Percentiles rank a stretch among this genome's conserved stretches.
Conservation (phyloP, 306 rosid species). For the Pueraria montana region DNA sequence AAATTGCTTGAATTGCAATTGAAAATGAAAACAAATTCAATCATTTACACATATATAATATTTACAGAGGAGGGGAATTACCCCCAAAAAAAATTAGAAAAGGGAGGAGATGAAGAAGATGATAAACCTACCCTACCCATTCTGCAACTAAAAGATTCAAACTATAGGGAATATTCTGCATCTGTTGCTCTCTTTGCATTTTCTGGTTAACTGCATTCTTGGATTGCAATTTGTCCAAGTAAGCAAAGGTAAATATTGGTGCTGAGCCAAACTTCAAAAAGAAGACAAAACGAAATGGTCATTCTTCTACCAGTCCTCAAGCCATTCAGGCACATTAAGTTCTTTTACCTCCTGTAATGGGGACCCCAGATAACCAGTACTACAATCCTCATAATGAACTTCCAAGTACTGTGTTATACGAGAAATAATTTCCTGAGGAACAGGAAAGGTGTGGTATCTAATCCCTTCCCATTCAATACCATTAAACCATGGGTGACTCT, state of each 20-base stretch:
- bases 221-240: constrained; percentile 41
- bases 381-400: constrained; percentile 62
- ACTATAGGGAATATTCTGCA: constrained; percentile 45
- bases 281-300: constrained; percentile 36
- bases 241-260: constrained; percentile 37
- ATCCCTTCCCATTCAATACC: constrained; percentile 87
- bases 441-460: constrained; percentile 56
- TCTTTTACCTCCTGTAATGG: constrained; percentile 64
- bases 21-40: constrained; percentile 43
- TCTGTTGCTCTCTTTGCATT: constrained; percentile 38
- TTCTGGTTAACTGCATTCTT: constrained; percentile 42
- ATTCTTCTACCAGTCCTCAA: constrained; percentile 84
- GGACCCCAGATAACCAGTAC: constrained; percentile 58
- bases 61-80: constrained; percentile 59
- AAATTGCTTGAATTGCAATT: constrained; percentile 48
- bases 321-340: constrained; percentile 80
- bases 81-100: constrained; percentile 20
- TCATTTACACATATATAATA: constrained; percentile 56
- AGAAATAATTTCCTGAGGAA: constrained; percentile 76
- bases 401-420: constrained; percentile 78
- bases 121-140: constrained; percentile 55
- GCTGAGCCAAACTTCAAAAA: constrained; percentile 47
- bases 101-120: constrained; percentile 42
- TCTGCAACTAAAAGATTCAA: constrained; percentile 52
- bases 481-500: constrained; percentile 89